Evolutionary conservation across 495 filamentous ascomycete genomes (phyloP), one percentile per base, ranked within the genome.

Genomic region (Neurospora intermedia): DNA sequence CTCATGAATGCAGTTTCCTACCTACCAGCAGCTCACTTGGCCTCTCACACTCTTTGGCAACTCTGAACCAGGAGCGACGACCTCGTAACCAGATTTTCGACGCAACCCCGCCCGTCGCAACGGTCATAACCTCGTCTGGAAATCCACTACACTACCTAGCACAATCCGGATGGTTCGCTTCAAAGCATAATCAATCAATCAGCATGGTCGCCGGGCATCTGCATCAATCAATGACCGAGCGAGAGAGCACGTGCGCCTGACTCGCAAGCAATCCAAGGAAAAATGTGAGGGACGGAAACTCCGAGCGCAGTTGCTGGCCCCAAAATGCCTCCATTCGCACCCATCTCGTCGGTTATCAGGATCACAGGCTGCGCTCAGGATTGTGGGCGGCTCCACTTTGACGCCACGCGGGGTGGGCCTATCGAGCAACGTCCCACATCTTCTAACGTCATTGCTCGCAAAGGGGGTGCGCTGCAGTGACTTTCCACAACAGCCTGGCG

Each of bases 361-460:
- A 62, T 62, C 23, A 62, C 54, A 31, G 54, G 54, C 23, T 23
- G 54, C 23, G 54, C 48, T 59, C 54, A 62, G 23, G 54, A 62
- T 31, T 66, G 54, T 35, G 71, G 35, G 15, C 71, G 38, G 31
- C 62, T 35, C 40, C 62, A 23, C 42, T 27, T 1, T 35, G 35
- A 66, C 54, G 54, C 54, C 54, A 66, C 54, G 27, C 31, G 72
- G 69, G n/a, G 72, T 73, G 72, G 18, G n/a, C 18, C 39, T 70
- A 73, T 42, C 27, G 54, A 66, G 1, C 0, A 18, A 4, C 16
- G 45, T 59, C 31, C 66, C 70, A 66, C 73, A 45, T 59, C 73
- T 41, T 59, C 73, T 41, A 73, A 73, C 71, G 71, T 72, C 69
- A 71, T 70, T 23, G n/a, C 73, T 70, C 71, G 74, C 72, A 72